Evolutionary conservation across 371 early-diverging fungal species (phyloP), one percentile per base, ranked within the genome.

Genomic region (Zopfochytrium polystomum): DNA sequence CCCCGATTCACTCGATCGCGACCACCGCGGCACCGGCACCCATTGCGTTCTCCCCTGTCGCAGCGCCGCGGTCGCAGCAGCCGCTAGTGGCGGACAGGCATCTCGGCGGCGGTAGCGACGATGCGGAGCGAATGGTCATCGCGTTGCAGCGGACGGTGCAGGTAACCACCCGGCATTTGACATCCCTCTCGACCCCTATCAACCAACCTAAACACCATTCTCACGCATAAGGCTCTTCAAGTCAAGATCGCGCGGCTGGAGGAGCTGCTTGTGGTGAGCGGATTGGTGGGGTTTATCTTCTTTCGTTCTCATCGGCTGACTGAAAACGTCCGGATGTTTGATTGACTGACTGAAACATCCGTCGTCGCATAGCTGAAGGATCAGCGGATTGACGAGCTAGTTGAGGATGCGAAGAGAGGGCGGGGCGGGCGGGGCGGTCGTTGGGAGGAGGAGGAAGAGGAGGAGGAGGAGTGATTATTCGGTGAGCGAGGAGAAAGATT

Each of bases 91-190:
- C n/a, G n/a, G n/a, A n/a, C n/a, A n/a, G n/a, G n/a, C n/a, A n/a
- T n/a, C n/a, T n/a, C n/a, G n/a, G n/a, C n/a, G n/a, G n/a, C n/a
- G n/a, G n/a, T n/a, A n/a, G n/a, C n/a, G n/a, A 60, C 30, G 50
- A 50, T 26, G 62, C 58, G 51, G 66, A 69, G 43, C 22, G 55
- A 26, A 61, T 73, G 55, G 58, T 73, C 27, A 15, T 31, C 3
- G 76, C 74, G 52, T 45, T 79, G 49, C 71, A 69, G 20, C 75
- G 75, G 32, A 76, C 79, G 1, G 60, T 79, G 7, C 66, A 69
- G 67, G 73, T 73, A 31, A 7, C 20, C 3, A 27, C 11, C 13
- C 31, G n/a, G 5, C 31, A 25, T 34, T 52, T 5, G 31, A n/a
- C 15, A 13, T 6, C 38, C 31, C n/a, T 50, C 15, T 26, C 52